phyloP scores from a whole-genome alignment of 108 stramenopile genomes.

The Aurantiochytrium sp. region DNA sequence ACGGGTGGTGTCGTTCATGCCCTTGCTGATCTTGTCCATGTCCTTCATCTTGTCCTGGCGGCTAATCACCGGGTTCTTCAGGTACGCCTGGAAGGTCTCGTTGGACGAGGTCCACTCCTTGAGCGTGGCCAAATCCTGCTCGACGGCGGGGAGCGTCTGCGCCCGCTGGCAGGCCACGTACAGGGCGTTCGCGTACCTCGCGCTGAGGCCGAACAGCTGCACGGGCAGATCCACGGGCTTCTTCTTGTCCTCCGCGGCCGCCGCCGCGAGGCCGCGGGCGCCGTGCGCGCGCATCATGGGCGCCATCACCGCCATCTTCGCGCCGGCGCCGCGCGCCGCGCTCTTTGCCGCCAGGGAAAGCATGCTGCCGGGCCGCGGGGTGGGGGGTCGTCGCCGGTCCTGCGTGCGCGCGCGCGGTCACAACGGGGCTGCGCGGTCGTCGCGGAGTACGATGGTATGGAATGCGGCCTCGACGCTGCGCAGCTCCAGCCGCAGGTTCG shows the following conservation, averaged over 20 bases:
- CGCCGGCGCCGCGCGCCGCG: too few relatives aligned
- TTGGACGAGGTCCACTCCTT: conserved; percentile 56
- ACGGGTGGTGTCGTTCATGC: conserved; percentile 23
- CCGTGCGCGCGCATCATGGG: not conserved
- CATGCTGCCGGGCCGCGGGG: too few relatives aligned
- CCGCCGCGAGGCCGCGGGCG: conserved; percentile 20
- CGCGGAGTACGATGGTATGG: too few relatives aligned
- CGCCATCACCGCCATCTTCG: not conserved
- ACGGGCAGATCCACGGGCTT: conserved; percentile 61
- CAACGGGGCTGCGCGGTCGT: too few relatives aligned
- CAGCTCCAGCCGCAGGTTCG: too few relatives aligned
- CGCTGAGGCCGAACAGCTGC: conserved; percentile 79
- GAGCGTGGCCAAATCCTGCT: conserved; percentile 67
- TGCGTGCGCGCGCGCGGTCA: too few relatives aligned
- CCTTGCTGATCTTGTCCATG: not conserved
- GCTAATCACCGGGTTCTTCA: conserved; percentile 55
- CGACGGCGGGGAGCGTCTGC: conserved; percentile 71
- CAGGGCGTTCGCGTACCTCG: conserved; percentile 91
- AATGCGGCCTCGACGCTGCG: too few relatives aligned
- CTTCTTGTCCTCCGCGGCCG: conserved; percentile 66
- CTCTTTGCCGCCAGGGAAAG: too few relatives aligned
- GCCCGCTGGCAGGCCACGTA: conserved; percentile 84
- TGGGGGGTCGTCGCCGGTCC: too few relatives aligned
- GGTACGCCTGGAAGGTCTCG: conserved; percentile 66
- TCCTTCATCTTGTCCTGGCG: conserved; percentile 28